These are phyloP conservation scores for Ganoderma leucocontextum DNA, from an alignment of 1,284 basidiomycete species.

Conservation along the genomic window DNA sequence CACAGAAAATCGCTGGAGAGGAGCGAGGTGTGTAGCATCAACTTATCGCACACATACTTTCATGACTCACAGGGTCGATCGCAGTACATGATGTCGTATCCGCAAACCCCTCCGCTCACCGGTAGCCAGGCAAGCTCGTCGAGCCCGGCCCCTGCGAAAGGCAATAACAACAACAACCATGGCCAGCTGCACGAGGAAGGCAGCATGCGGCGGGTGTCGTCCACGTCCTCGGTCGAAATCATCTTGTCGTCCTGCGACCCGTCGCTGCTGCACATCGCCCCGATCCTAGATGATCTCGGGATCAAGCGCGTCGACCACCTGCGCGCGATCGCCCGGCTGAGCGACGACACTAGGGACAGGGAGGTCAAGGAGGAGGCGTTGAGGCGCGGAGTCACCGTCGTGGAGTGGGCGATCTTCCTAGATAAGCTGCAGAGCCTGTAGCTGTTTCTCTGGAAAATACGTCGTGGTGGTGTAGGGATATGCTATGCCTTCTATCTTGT, in stretches of 20 bases:
- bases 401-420: constrained; percentile 81
- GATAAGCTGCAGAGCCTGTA: constrained; percentile 54
- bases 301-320: constrained; percentile 67
- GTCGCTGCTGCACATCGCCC: constrained; percentile 64
- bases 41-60: too few relatives aligned
- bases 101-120: constrained; percentile 41
- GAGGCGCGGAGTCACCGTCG: constrained; percentile 67
- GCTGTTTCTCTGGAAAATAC: not conserved
- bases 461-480: not conserved
- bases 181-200: constrained; percentile 13
- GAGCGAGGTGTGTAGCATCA: constrained; percentile 32
- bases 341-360: constrained; percentile 68
- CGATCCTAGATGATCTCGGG: constrained; percentile 61
- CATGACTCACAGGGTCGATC: constrained; percentile 1
- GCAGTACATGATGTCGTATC: constrained; percentile 40
- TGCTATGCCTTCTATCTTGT: not conserved
- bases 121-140: constrained; percentile 38
- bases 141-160: constrained; percentile 21
- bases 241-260: constrained; percentile 66
- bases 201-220: constrained; percentile 37
- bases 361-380: constrained; percentile 74
- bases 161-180: constrained; percentile 16
- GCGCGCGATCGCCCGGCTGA: constrained; percentile 62
- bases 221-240: constrained; percentile 53
- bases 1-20: constrained; percentile 33